A percentile compares a stretch with the other conserved stretches of the same genome.
Conservation (phyloP, 2,329 filamentous ascomycete species). For the Neonectria hederae region DNA sequence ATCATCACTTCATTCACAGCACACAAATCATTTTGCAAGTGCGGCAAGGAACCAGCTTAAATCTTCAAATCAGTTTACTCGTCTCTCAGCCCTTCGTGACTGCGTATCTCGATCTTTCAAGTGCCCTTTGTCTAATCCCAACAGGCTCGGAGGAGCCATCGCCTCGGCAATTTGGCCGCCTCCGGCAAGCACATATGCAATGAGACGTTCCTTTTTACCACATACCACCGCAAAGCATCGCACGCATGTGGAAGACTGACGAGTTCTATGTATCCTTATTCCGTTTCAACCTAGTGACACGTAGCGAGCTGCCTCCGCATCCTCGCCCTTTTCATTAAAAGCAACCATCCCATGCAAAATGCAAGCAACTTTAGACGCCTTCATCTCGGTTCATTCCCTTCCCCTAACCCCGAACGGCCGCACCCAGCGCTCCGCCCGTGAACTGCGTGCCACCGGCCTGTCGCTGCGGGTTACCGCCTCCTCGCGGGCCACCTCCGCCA, state of each 20-base stretch:
- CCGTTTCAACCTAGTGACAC: slow-evolving; percentile 47
- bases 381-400: slow-evolving; percentile 44
- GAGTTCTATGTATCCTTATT: slow-evolving; percentile 46
- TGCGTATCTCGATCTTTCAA: background rate
- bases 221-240: slow-evolving; percentile 22
- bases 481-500: slow-evolving; percentile 68
- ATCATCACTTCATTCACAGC: background rate
- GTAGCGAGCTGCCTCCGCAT: slow-evolving; percentile 47
- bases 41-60: background rate
- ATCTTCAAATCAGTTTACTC: background rate
- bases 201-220: slow-evolving; percentile 29
- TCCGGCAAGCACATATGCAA: slow-evolving; percentile 23
- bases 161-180: slow-evolving; percentile 4
- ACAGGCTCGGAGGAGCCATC: slow-evolving; percentile 10
- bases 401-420: slow-evolving; percentile 67
- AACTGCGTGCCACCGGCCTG: slow-evolving; percentile 81
- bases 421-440: slow-evolving; percentile 81
- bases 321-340: slow-evolving; percentile 48
- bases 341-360: slow-evolving; percentile 49
- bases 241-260: slow-evolving; percentile 30
- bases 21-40: background rate
- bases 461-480: slow-evolving; percentile 68
- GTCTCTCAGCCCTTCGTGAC: background rate
- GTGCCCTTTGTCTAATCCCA: slow-evolving; percentile 15
- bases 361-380: slow-evolving; percentile 46